A percentile compares a stretch with the other conserved stretches of the same genome.
phyloP scores from a whole-genome alignment of 306 rosid species.

The Corylus heterophylla region DNA sequence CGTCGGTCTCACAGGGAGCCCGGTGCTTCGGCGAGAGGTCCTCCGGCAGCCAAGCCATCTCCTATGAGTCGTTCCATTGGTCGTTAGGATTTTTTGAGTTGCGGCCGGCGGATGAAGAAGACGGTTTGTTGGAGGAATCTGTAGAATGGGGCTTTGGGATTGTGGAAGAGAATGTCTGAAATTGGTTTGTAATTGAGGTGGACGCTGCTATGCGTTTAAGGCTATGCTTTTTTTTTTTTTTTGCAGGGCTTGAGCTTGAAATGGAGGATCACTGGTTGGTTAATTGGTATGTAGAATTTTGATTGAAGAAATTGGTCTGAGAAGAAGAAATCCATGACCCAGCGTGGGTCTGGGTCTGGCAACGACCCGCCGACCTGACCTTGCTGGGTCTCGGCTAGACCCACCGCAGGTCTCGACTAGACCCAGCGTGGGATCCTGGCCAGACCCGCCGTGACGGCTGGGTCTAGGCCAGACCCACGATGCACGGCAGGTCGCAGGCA shows the following conservation, averaged over 20 bases:
- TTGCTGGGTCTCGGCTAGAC: too few relatives aligned
- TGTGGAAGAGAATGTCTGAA: conserved; percentile 13
- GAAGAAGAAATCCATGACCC: not conserved
- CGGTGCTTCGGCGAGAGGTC: conserved; percentile 55
- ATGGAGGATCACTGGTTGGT: too few relatives aligned
- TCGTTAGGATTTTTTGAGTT: conserved; percentile 53
- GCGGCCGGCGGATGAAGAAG: conserved; percentile 26
- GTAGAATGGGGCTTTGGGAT: conserved; percentile 14
- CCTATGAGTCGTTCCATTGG: conserved; percentile 96
- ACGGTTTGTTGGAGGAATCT: conserved; percentile 20
- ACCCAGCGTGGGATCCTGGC: too few relatives aligned
- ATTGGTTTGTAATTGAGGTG: conserved; percentile 21
- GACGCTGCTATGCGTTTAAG: conserved; percentile 36
- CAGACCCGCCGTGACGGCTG: too few relatives aligned
- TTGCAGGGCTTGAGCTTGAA: not conserved
- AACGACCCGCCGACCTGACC: too few relatives aligned
- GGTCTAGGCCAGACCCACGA: too few relatives aligned
- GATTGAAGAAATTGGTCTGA: not conserved
- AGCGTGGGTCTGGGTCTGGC: too few relatives aligned
- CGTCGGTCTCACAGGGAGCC: conserved; percentile 85
- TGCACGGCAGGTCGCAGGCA: too few relatives aligned
- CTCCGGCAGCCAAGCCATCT: conserved; percentile 90
- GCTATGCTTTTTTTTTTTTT: conserved; percentile 38
- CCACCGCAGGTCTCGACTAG: too few relatives aligned
- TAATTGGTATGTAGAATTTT: too few relatives aligned